These are phyloP conservation scores for Penicillium hesseltinei DNA, from an alignment of 2,329 filamentous ascomycete species.

Conservation along the genomic window DNA sequence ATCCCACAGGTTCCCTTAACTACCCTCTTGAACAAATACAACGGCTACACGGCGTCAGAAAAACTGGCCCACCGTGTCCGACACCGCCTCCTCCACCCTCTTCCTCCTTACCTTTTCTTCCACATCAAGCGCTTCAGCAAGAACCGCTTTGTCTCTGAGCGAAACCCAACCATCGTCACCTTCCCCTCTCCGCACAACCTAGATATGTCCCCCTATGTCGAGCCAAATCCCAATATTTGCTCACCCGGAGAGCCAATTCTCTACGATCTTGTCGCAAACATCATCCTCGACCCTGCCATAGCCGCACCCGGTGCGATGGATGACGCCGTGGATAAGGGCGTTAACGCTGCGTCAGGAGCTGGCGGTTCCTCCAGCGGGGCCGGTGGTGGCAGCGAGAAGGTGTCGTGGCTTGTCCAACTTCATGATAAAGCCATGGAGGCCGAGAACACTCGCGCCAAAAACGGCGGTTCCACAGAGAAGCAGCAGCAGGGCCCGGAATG, in stretches of 20 bases:
- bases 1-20: constrained; percentile 77
- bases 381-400: constrained; percentile 85
- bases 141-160: constrained; percentile 94
- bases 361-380: constrained; percentile 56
- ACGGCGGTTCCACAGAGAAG: constrained; percentile 25
- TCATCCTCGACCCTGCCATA: constrained; percentile 56
- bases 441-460: constrained; percentile 35
- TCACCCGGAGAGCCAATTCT: constrained; percentile 77
- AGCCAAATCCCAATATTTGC: constrained; percentile 73
- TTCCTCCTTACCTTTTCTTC: constrained; percentile 87
- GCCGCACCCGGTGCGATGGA: constrained; percentile 65
- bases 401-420: constrained; percentile 93
- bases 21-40: constrained; percentile 85
- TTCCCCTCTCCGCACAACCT: constrained; percentile 81
- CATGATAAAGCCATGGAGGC: constrained; percentile 65
- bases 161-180: constrained; percentile 97
- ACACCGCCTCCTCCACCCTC: constrained; percentile 83
- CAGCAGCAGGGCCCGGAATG: constrained; percentile 66
- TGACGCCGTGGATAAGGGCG: constrained; percentile 39
- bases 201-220: constrained; percentile 86
- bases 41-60: constrained; percentile 82
- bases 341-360: constrained; percentile 35
- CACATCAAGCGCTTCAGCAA: constrained; percentile 96
- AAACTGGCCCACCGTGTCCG: constrained; percentile 83
- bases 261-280: constrained; percentile 95